Evolutionary conservation across 805 yeast genomes (phyloP), one percentile per base, ranked within the genome.

Genomic region (Metschnikowia rubicola): DNA sequence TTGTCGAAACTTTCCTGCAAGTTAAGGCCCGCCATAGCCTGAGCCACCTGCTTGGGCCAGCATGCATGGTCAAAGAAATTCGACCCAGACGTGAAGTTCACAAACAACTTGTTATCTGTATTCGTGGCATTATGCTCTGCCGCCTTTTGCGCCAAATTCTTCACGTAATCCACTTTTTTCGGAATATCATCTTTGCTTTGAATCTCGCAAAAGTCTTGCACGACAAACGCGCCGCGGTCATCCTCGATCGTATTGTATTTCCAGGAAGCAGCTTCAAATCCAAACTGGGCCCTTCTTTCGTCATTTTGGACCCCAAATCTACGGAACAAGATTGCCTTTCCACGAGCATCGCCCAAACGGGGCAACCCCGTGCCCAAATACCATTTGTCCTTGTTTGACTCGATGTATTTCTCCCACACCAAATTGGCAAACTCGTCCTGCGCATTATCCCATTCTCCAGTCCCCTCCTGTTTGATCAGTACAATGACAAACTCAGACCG

Each of bases 121-220:
- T 65, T 64, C 26, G 67, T 53, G 46, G 70, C 62, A 41, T 78
- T 71, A 65, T 78, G 75, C 19, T 78, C 71, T 31, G 62, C 61
- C 2, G 92, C 86, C 42, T 73, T 73, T 35, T 72, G 62, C 36
- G 83, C 69, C 59, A 83, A 74, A 30, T 76, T 71, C 58, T 78
- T 80, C 52, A 86, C 80, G 56, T 78, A 81, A 9, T 66, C 65
- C 15, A 79, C 73, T 62, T 86, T 86, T 56, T 73, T 78, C 13
- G 71, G 62, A 47, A 85, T 75, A 55, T 80, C 88, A 8, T 68
- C 71, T 8, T 67, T 71, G 35, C 66, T 62, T 48, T 73, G 69
- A 47, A 86, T 71, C 61, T 84, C 90, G 66, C 87, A 83, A 69
- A 74, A 85, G 64, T 86, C 94, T 65, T 86, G 94, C 13, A 86